Evolutionary conservation across 2,329 filamentous ascomycete species (phyloP).

Genomic region (Fonsecaea erecta): DNA sequence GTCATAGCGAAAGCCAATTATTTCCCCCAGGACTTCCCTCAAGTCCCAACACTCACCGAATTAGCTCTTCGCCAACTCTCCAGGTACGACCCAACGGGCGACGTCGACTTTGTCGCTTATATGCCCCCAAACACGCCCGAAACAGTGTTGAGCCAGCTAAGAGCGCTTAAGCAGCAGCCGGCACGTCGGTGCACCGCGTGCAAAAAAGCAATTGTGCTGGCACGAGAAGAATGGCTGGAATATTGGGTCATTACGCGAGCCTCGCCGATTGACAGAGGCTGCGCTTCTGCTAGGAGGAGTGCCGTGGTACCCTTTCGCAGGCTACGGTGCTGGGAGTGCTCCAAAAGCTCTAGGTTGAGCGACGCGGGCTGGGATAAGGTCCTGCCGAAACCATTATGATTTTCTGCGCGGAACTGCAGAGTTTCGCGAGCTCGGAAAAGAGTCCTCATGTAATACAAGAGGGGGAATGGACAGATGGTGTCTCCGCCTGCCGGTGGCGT

Average conservation of each 20-base stretch:
- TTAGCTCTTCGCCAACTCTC: constrained; percentile 45
- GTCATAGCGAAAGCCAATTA: background rate
- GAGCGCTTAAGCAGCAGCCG: constrained; percentile 45
- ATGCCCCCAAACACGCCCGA: constrained; percentile 44
- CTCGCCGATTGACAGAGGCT: too few relatives aligned
- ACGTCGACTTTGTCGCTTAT: constrained; percentile 45
- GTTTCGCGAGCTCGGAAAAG: background rate
- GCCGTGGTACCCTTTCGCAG: constrained; percentile 10
- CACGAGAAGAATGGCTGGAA: constrained; percentile 51
- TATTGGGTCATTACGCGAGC: constrained; percentile 39
- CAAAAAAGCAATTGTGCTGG: constrained; percentile 46
- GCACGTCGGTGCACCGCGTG: constrained; percentile 50
- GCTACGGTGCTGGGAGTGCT: constrained; percentile 17
- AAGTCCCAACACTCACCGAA: constrained; percentile 50
- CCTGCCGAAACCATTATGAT: background rate
- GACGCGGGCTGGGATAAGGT: background rate
- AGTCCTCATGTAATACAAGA: too few relatives aligned
- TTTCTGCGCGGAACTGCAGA: background rate
- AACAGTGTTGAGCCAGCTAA: constrained; percentile 44
- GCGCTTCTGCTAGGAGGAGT: too few relatives aligned
- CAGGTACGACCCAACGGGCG: constrained; percentile 44
- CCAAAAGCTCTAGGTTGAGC: constrained; percentile 1
- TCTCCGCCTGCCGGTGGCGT: too few relatives aligned
- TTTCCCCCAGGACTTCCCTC: background rate
- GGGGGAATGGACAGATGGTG: too few relatives aligned